These are phyloP conservation scores for Fusarium musae DNA, from an alignment of 2,329 filamentous ascomycete species.

Conservation along the genomic window DNA sequence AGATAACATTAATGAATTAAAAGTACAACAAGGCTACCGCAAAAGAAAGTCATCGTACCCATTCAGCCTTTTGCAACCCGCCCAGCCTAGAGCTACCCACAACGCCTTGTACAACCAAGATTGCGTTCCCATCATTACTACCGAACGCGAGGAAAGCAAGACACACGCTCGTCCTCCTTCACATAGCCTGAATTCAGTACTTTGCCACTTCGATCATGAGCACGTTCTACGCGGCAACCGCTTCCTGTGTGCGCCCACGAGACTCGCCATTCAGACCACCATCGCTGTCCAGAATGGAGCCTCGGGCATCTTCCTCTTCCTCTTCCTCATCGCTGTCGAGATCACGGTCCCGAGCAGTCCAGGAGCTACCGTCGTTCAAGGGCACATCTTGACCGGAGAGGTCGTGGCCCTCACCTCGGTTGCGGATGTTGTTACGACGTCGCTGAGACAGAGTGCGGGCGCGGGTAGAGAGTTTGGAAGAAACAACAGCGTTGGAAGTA, in stretches of 20 bases:
- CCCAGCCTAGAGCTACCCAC: conserved; percentile 35
- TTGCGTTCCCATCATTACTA: conserved; percentile 37
- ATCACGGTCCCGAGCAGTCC: conserved; percentile 79
- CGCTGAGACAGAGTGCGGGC: conserved; percentile 89
- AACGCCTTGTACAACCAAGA: conserved; percentile 45
- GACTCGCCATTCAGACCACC: conserved; percentile 65
- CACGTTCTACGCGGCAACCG: conserved; percentile 56
- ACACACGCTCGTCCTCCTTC: background rate
- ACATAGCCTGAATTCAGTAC: background rate
- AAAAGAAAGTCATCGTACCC: conserved; percentile 38
- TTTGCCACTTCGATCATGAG: conserved; percentile 6
- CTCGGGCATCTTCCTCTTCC: conserved; percentile 64
- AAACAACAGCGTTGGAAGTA: conserved; percentile 86
- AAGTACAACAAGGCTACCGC: conserved; percentile 43
- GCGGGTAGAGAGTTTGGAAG: conserved; percentile 85
- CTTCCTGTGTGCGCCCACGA: conserved; percentile 66
- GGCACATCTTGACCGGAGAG: conserved; percentile 85
- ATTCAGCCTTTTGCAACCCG: conserved; percentile 40
- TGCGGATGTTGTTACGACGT: conserved; percentile 76
- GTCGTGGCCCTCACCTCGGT: conserved; percentile 80
- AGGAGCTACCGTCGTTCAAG: conserved; percentile 81
- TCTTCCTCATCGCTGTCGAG: conserved; percentile 74
- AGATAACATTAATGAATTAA: conserved; percentile 44
- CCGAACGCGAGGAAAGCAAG: conserved; percentile 10
- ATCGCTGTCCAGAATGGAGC: conserved; percentile 64